Evolutionary conservation across 169 alveolate species (phyloP), one percentile per base, ranked within the genome.

Genomic region (Fabrea salina): DNA sequence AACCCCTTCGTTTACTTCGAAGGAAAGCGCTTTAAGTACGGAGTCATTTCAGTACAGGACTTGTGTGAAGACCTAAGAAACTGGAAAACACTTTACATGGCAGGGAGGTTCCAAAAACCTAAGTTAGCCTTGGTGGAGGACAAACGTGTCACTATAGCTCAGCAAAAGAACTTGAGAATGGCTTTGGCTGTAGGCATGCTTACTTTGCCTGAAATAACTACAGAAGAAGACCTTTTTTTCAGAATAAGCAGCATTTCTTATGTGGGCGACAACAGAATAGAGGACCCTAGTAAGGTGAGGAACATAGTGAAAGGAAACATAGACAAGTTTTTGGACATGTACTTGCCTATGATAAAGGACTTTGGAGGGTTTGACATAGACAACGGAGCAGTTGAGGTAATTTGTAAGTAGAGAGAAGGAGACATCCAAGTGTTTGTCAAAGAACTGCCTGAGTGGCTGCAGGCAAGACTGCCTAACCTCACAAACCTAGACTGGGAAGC

Each of bases 101-200:
- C 80, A n/a, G 80, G 80, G 33, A 47, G 80, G 35, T 32, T 72
- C 27, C 67, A 50, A 32, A 72, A 72, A 32, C 80, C 80, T 11
- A 22, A 30, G 2, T 1, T 8, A 22, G 33, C 35, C 11, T 32
- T 72, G 1, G n/a, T 30, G 8, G 70, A 40, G 16, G 11, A 33
- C 35, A 13, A 47, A 13, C 44, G 25, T 50, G 33, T 72, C 8
- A 30, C 7, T 8, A 16, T 8, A 43, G 13, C 25, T 8, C 16
- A n/a, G 13, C 40, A 0, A 16, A 4, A 1, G 8, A 68, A 68
- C 30, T 47, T 7, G 7, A 47, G 44, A 30, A 40, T 22, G 35
- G 78, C 78, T 22, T 3, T 68, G 35, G 30, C 30, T 68, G 7
- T 43, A 1, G 70, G 35, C 2, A 37, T 2, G 25, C 19, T 68